A percentile compares a stretch with the other conserved stretches of the same genome.
Evolutionary conservation across 495 filamentous ascomycete genomes (phyloP).

Genomic region (Hypoxylon trugodes): DNA sequence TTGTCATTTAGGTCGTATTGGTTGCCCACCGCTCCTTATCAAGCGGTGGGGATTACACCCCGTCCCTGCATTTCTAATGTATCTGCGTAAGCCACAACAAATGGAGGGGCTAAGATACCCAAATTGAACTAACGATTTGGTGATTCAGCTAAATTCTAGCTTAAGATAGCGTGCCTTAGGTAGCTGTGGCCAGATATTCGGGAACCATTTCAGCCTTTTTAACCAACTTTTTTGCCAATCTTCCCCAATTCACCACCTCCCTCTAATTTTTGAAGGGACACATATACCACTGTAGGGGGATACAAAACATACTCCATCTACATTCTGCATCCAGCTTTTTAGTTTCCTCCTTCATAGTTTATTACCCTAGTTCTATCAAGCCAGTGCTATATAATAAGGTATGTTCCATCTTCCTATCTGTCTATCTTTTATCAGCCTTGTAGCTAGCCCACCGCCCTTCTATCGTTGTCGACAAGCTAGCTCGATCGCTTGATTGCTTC

Average conservation of each 20-base stretch:
- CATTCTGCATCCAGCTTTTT: constrained; percentile 20
- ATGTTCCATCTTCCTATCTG: not conserved
- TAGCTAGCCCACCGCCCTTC: not conserved
- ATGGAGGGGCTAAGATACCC: not conserved
- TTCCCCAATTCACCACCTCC: constrained; percentile 38
- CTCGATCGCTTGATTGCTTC: not conserved
- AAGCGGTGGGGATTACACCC: constrained; percentile 24
- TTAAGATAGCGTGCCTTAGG: not conserved
- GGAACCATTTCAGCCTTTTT: constrained; percentile 38
- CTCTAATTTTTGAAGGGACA: constrained; percentile 41
- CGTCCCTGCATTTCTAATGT: constrained; percentile 34
- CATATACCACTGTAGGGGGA: constrained; percentile 41
- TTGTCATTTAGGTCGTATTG: constrained; percentile 35
- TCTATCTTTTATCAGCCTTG: too few relatives aligned
- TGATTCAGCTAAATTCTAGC: constrained; percentile 37
- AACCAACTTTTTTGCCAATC: constrained; percentile 30
- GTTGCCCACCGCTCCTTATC: constrained; percentile 7
- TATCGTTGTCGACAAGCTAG: not conserved
- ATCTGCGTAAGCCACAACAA: constrained; percentile 32
- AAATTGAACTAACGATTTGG: constrained; percentile 23
- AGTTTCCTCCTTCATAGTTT: constrained; percentile 6
- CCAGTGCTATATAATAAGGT: constrained; percentile 33
- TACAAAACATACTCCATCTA: constrained; percentile 31
- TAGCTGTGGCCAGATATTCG: constrained; percentile 42
- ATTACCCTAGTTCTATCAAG: constrained; percentile 12